Evolutionary conservation across 2,329 filamentous ascomycete species (phyloP).

Genomic region (Fusarium praegraminearum): DNA sequence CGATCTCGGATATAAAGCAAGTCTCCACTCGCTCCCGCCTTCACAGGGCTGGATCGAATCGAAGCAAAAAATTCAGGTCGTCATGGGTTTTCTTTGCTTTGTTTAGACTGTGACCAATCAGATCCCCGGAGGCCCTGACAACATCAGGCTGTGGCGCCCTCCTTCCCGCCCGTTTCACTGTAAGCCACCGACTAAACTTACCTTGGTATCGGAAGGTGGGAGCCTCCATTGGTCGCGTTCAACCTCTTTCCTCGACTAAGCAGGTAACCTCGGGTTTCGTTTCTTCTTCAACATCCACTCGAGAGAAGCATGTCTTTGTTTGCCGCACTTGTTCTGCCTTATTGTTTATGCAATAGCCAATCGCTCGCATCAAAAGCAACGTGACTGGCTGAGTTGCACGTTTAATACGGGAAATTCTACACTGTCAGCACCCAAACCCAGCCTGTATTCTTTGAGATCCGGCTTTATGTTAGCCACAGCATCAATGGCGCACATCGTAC

Average conservation of each 20-base stretch:
- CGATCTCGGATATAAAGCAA: background rate
- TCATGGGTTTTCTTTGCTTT: constrained; percentile 26
- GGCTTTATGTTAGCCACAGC: constrained; percentile 30
- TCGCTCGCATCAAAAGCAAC: constrained; percentile 1
- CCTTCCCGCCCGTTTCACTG: constrained; percentile 36
- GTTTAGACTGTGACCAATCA: constrained; percentile 32
- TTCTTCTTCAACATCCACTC: constrained; percentile 5
- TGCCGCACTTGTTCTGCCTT: constrained; percentile 10
- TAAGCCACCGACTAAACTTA: constrained; percentile 20
- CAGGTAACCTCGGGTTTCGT: background rate
- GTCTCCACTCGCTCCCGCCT: constrained; percentile 34
- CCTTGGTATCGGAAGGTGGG: constrained; percentile 10
- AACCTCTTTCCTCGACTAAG: constrained; percentile 7
- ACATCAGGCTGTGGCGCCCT: constrained; percentile 30
- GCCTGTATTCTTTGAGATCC: constrained; percentile 5
- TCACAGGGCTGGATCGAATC: constrained; percentile 38
- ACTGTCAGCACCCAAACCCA: constrained; percentile 15
- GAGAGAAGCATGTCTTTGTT: constrained; percentile 11
- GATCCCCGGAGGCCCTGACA: constrained; percentile 12
- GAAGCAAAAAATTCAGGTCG: constrained; percentile 24
- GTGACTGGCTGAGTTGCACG: constrained; percentile 16
- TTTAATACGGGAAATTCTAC: constrained; percentile 19
- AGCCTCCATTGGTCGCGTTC: constrained; percentile 16
- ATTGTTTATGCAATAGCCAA: constrained; percentile 9
- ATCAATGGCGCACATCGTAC: constrained; percentile 31